A percentile compares a stretch with the other conserved stretches of the same genome.
Evolutionary conservation across 192 early-diverging fungal species (phyloP).

Genomic region (Entomortierella parvispora): DNA sequence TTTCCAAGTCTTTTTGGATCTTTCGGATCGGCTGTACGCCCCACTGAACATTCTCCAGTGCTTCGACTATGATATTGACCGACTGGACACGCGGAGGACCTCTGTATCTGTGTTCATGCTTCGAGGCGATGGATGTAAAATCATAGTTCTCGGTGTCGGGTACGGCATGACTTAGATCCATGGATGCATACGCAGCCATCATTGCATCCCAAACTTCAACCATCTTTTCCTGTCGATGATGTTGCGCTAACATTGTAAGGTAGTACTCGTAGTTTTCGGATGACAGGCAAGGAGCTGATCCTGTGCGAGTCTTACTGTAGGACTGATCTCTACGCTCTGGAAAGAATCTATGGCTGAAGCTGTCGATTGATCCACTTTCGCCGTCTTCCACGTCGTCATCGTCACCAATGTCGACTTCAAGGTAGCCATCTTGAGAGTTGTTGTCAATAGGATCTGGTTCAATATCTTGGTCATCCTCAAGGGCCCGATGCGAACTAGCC

Average conservation of each 20-base stretch:
- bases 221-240: conserved; percentile 43
- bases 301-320: too few relatives aligned
- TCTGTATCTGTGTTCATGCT: neutral
- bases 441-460: too few relatives aligned
- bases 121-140: too few relatives aligned
- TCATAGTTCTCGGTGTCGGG: neutral
- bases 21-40: conserved; percentile 30
- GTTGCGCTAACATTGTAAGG: conserved; percentile 32
- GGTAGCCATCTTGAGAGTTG: too few relatives aligned
- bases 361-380: too few relatives aligned
- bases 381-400: too few relatives aligned
- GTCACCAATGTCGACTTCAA: too few relatives aligned
- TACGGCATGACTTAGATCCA: too few relatives aligned
- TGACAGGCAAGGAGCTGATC: neutral
- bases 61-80: conserved; percentile 26
- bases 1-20: conserved; percentile 15
- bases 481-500: too few relatives aligned
- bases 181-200: conserved; percentile 16
- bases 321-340: too few relatives aligned
- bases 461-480: too few relatives aligned
- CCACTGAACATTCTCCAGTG: conserved; percentile 48
- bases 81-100: conserved; percentile 11
- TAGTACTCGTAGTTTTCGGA: conserved; percentile 35
- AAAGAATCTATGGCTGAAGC: too few relatives aligned
- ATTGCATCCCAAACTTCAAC: conserved; percentile 40